Base-by-base conservation (phyloP, 768 basidiomycete species). In the Kwoniella mangroviensis region DNA sequence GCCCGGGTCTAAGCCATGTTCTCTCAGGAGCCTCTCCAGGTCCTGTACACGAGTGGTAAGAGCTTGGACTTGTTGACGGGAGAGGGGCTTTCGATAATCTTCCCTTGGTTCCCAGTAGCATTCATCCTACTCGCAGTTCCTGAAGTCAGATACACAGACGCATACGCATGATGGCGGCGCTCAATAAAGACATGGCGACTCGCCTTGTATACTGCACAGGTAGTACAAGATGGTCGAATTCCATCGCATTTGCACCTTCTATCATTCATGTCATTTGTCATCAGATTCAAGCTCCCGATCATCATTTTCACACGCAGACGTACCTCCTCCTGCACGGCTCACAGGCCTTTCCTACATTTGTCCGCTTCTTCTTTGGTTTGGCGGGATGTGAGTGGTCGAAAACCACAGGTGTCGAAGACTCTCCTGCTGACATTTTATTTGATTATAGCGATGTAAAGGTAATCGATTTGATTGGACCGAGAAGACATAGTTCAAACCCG, bases 231-330 rank as follows among this genome's bases (percentile, higher is more conserved):
- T 1, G 80, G 80, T 52, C 67, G 68, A 2, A 74, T 34, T 21
- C 80, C 80, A 68, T 80, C 79, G 63, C 80, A 82, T 58, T 78
- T 78, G 24, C 68, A 70, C 58, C 73, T 63, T 41, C 79, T 80
- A 64, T 34, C 34, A 34, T 34, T 34, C 42, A 42, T 17, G 19
- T 49, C n/a, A 21, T 22, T 26, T 45, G 59, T 5, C 43, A 42
- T 40, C 34, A 60, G 19, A 17, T 15, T 24, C n/a, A 28, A 52
- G 22, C 24, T 63, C 6, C n/a, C n/a, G 6, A 34, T 9, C 24
- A 61, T 17, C 13, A 22, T 40, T 49, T 19, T 49, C 45, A 49
- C 45, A 49, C 45, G 45, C 13, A 49, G 45, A 74, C 71, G 28
- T 28, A 77, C 76, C 77, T 64, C n/a, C 74, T 56, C 6, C 77